Percentiles rank a stretch among this genome's conserved stretches.
phyloP scores from a whole-genome alignment of 108 stramenopile species.

The Cyclotella sp. region DNA sequence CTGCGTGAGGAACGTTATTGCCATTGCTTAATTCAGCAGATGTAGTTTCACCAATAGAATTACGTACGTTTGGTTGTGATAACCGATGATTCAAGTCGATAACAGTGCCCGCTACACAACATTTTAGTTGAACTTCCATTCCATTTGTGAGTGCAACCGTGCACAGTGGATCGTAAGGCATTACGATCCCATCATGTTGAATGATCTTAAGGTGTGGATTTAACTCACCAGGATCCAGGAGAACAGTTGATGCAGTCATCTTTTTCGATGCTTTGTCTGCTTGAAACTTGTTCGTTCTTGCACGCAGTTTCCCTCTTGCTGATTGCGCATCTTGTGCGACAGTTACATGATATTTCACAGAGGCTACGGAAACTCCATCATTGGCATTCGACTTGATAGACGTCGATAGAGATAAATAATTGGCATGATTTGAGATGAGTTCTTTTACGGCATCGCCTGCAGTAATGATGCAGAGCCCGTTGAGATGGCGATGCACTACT shows the following conservation, averaged over 20 bases:
- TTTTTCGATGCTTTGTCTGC: not conserved
- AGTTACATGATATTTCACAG: slow-evolving; percentile 38
- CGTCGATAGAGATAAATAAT: not conserved
- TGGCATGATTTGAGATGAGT: not conserved
- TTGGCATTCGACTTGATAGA: not conserved
- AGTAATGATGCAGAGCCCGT: slow-evolving; percentile 79
- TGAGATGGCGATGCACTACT: slow-evolving; percentile 76
- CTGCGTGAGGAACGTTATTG: no score
- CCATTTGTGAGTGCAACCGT: slow-evolving; percentile 32
- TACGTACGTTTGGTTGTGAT: not conserved
- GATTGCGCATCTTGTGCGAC: slow-evolving; percentile 42
- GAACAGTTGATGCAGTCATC: no score
- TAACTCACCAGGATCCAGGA: not conserved
- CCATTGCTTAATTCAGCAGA: no score
- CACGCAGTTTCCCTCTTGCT: slow-evolving; percentile 49
- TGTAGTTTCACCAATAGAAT: slow-evolving; percentile 6
- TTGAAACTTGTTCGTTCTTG: slow-evolving; percentile 14
- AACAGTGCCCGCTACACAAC: slow-evolving; percentile 76
- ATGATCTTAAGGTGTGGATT: not conserved
- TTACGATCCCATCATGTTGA: slow-evolving; percentile 44
- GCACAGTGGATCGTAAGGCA: slow-evolving; percentile 42
- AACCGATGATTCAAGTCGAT: slow-evolving; percentile 69
- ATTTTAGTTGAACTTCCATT: slow-evolving; percentile 47
- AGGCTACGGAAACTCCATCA: not conserved
- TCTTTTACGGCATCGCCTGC: slow-evolving; percentile 48